Evolutionary conservation across 2,329 filamentous ascomycete species (phyloP).

Genomic region (Stagonosporopsis vannaccii): DNA sequence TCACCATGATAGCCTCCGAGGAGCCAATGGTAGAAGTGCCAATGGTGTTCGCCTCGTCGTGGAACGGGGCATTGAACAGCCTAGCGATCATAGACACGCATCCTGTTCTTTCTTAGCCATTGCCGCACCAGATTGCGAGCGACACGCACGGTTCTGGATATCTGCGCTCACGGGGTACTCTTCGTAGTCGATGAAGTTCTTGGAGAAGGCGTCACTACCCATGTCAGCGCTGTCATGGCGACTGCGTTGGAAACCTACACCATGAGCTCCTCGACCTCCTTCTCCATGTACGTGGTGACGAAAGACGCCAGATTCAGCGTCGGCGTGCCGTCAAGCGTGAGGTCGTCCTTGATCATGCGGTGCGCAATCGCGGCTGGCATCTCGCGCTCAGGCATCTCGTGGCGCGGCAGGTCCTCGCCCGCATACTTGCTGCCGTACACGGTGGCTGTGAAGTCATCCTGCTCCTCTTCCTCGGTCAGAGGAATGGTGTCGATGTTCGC

Average conservation of each 20-base stretch:
- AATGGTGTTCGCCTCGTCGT: slow-evolving; percentile 69
- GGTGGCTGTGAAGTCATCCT: slow-evolving; percentile 71
- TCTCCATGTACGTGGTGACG: slow-evolving; percentile 95
- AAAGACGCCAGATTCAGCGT: slow-evolving; percentile 80
- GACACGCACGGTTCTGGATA: slow-evolving; percentile 72
- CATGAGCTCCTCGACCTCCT: slow-evolving; percentile 97
- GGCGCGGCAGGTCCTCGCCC: slow-evolving; percentile 76
- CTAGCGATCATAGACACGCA: slow-evolving; percentile 67
- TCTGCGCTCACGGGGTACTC: slow-evolving; percentile 60
- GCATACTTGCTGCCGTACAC: slow-evolving; percentile 92
- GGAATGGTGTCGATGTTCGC: slow-evolving; percentile 33
- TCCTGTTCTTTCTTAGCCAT: slow-evolving; percentile 57
- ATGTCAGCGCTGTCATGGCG: neutral
- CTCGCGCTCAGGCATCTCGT: slow-evolving; percentile 79
- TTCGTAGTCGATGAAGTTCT: slow-evolving; percentile 76
- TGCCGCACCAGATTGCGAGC: slow-evolving; percentile 68
- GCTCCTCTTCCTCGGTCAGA: slow-evolving; percentile 42
- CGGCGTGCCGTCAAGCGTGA: slow-evolving; percentile 80
- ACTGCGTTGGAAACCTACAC: slow-evolving; percentile 52
- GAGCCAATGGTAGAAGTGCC: slow-evolving; percentile 90
- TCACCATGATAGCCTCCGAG: slow-evolving; percentile 74
- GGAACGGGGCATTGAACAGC: slow-evolving; percentile 81
- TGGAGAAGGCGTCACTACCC: slow-evolving; percentile 76
- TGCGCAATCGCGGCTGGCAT: slow-evolving; percentile 96
- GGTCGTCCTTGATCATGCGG: slow-evolving; percentile 88